Conservation (phyloP, 2,329 filamentous ascomycete genomes). For the Apiospora hydei region DNA sequence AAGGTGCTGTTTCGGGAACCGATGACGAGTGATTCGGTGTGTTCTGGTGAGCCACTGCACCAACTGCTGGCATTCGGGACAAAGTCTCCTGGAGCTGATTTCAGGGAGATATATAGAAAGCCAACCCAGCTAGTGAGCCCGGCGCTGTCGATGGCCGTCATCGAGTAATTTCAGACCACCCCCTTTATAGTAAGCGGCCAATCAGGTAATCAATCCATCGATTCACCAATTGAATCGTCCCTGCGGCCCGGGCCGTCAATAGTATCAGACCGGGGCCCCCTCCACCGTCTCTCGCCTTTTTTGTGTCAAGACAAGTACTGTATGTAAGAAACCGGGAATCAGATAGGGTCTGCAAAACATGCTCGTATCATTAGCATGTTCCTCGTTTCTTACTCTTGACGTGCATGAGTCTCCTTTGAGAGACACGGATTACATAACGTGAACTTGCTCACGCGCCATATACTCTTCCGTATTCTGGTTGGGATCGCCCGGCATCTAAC, state of each 20-base stretch:
- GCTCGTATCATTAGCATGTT: not conserved
- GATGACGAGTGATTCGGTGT: too few relatives aligned
- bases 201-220: not conserved
- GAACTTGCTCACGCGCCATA: not conserved
- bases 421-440: not conserved
- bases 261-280: not conserved
- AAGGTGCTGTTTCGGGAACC: too few relatives aligned
- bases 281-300: not conserved
- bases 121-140: too few relatives aligned
- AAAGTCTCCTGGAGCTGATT: too few relatives aligned
- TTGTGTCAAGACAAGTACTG: not conserved
- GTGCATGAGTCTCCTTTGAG: not conserved
- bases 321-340: not conserved
- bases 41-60: too few relatives aligned
- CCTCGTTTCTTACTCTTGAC: not conserved
- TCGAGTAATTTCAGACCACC: too few relatives aligned
- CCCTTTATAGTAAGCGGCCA: not conserved
- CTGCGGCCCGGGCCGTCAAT: conserved; percentile 2
- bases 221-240: not conserved
- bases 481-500: not conserved
- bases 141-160: too few relatives aligned
- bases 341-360: not conserved
- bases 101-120: too few relatives aligned
- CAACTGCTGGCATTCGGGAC: too few relatives aligned
- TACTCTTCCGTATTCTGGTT: not conserved